Conservation (phyloP, 352 stramenopile genomes). For the Globisporangium paddicum region DNA sequence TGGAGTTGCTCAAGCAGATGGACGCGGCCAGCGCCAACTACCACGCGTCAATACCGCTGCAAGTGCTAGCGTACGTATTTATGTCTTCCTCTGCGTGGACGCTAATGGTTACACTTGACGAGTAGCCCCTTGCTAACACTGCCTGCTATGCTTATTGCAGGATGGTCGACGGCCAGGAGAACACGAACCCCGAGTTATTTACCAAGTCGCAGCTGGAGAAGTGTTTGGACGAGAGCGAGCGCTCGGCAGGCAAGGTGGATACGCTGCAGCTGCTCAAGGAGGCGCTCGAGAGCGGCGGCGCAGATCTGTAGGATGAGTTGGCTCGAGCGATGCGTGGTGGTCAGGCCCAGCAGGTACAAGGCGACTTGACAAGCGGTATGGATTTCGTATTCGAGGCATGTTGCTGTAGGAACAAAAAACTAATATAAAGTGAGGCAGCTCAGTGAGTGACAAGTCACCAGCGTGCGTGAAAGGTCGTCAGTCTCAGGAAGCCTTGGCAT, state of each 20-base stretch:
- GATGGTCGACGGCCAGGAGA: slow-evolving; percentile 45
- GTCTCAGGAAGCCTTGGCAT: background rate
- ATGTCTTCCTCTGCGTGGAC: slow-evolving; percentile 5
- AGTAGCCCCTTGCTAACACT: background rate
- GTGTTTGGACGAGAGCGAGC: slow-evolving; percentile 51
- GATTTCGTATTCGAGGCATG: too few relatives aligned
- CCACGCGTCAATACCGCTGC: slow-evolving; percentile 50
- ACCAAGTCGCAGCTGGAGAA: slow-evolving; percentile 61
- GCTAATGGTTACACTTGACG: background rate
- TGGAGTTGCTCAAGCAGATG: slow-evolving; percentile 51
- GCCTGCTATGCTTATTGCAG: slow-evolving; percentile 9
- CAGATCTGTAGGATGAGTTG: slow-evolving; percentile 18
- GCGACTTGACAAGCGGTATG: too few relatives aligned
- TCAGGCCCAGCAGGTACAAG: background rate
- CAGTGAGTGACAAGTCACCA: background rate
- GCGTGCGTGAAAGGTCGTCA: background rate
- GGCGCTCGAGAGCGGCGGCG: slow-evolving; percentile 37
- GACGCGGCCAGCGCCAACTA: slow-evolving; percentile 40
- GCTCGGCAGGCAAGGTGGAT: slow-evolving; percentile 37
- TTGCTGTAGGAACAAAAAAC: too few relatives aligned
- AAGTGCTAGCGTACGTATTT: slow-evolving; percentile 42
- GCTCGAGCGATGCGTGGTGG: background rate
- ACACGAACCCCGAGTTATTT: slow-evolving; percentile 64
- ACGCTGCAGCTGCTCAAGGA: slow-evolving; percentile 50
- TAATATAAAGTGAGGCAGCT: background rate